Evolutionary conservation across 1,284 basidiomycete genomes (phyloP).

Genomic region (Malassezia caprae): DNA sequence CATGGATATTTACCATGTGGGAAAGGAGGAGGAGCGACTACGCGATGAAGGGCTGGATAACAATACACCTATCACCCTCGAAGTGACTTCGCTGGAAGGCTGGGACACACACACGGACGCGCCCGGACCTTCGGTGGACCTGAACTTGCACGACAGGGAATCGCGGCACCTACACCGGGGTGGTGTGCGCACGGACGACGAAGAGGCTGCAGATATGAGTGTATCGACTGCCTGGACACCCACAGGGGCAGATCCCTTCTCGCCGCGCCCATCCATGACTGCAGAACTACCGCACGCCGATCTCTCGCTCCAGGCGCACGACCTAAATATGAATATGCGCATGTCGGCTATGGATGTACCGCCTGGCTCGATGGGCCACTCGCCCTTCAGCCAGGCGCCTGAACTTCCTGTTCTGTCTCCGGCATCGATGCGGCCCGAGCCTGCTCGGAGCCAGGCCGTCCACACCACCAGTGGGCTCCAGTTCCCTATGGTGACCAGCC

Average conservation of each 20-base stretch:
- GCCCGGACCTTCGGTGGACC: not conserved
- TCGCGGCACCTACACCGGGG: not conserved
- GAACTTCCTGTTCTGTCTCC: not conserved
- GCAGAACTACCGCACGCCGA: not conserved
- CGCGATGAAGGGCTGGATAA: constrained; percentile 21
- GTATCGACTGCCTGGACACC: not conserved
- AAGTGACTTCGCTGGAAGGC: constrained; percentile 33
- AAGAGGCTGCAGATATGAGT: not conserved
- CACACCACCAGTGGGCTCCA: not conserved
- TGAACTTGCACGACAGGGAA: not conserved
- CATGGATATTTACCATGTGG: constrained; percentile 53
- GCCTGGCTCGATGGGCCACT: not conserved
- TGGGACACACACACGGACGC: constrained; percentile 17
- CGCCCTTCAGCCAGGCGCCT: not conserved
- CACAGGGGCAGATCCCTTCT: not conserved
- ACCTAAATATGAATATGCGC: not conserved
- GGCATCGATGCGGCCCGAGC: not conserved
- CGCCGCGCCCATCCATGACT: not conserved
- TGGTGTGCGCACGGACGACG: not conserved
- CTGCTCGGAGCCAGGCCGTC: not conserved
- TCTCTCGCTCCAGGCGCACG: not conserved
- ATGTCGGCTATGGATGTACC: not conserved
- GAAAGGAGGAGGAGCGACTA: constrained; percentile 46
- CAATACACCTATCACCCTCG: constrained; percentile 28
- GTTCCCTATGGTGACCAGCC: not conserved